A percentile compares a stretch with the other conserved stretches of the same genome.
Conservation (phyloP, 2,329 filamentous ascomycete species). For the Periconia sp. region DNA sequence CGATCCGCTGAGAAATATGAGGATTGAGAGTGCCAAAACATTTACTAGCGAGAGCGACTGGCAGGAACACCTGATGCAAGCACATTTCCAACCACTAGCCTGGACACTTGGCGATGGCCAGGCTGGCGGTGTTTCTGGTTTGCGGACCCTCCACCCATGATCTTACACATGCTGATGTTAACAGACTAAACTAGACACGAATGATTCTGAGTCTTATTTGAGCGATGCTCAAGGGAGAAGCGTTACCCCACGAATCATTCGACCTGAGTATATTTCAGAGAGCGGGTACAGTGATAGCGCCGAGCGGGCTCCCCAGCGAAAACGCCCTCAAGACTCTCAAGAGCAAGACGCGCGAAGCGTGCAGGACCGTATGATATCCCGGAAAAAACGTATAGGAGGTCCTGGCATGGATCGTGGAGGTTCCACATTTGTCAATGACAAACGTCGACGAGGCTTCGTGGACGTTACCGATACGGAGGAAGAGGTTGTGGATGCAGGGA, state of each 20-base stretch:
- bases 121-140: constrained; percentile 57
- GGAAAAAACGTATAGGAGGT: constrained; percentile 55
- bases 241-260: constrained; percentile 49
- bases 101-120: constrained; percentile 64
- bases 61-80: constrained; percentile 54
- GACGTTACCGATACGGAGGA: constrained; percentile 56
- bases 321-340: constrained; percentile 33
- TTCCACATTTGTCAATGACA: constrained; percentile 55
- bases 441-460: constrained; percentile 52
- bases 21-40: constrained; percentile 20
- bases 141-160: constrained; percentile 37
- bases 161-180: constrained; percentile 15
- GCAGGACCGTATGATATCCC: constrained; percentile 49
- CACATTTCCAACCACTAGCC: constrained; percentile 57
- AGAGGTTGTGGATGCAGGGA: constrained; percentile 38
- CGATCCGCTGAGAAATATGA: constrained; percentile 26
- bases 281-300: constrained; percentile 1
- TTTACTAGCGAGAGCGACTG: constrained; percentile 49
- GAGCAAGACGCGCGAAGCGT: constrained; percentile 51
- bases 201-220: constrained; percentile 52
- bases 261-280: constrained; percentile 14
- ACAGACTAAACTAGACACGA: constrained; percentile 31
- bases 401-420: constrained; percentile 56
- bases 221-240: constrained; percentile 49
- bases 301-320: constrained; percentile 18